phyloP scores from a whole-genome alignment of 2,329 filamentous ascomycete genomes.

The Cryphonectria japonica region DNA sequence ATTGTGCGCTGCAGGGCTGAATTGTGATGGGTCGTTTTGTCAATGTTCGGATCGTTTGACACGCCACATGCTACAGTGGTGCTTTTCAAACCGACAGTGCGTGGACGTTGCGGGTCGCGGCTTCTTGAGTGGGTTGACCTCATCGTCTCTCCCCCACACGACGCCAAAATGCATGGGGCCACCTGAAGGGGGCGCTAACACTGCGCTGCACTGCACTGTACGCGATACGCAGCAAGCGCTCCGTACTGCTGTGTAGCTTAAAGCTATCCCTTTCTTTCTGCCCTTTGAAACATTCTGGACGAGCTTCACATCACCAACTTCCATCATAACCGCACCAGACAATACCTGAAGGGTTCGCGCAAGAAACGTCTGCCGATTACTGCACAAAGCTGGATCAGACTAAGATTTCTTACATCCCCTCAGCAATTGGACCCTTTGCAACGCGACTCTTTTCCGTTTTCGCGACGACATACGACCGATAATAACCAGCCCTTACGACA shows the following conservation, averaged over 20 bases:
- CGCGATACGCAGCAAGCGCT: background rate
- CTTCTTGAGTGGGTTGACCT: background rate
- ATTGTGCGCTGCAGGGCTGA: background rate
- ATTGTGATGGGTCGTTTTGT: background rate
- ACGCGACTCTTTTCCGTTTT: background rate
- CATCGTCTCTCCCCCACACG: background rate
- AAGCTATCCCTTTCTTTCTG: background rate
- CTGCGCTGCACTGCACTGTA: background rate
- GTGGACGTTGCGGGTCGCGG: background rate
- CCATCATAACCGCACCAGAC: background rate
- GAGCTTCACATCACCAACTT: background rate
- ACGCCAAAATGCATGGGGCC: background rate
- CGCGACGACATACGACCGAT: background rate
- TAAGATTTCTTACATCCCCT: no score
- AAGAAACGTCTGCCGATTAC: background rate
- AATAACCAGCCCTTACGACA: background rate
- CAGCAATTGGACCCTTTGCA: background rate
- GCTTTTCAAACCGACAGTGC: background rate
- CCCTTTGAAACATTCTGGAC: background rate
- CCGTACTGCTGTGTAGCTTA: background rate
- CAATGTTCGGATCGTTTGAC: conserved; percentile 5
- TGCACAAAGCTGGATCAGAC: background rate
- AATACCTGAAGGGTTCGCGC: background rate
- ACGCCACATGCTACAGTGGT: background rate
- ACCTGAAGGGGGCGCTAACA: background rate